Evolutionary conservation across 2,329 filamentous ascomycete genomes (phyloP).

Genomic region (Neocucurbitaria cava): DNA sequence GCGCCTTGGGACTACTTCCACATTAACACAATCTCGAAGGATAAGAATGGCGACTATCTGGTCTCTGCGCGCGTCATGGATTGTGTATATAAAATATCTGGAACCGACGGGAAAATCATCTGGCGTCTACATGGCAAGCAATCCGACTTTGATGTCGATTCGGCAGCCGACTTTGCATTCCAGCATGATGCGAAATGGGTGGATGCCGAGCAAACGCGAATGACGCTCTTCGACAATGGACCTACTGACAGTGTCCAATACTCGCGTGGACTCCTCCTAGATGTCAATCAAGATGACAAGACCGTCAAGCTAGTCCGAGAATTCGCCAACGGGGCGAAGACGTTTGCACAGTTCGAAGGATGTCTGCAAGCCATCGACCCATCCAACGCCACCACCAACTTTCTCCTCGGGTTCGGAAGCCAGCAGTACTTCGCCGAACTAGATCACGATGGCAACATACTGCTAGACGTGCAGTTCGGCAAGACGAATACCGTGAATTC

Average conservation of each 20-base stretch:
- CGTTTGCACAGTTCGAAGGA: conserved; percentile 49
- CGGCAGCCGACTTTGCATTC: conserved; percentile 18
- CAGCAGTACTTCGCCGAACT: conserved; percentile 59
- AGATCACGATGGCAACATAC: conserved; percentile 44
- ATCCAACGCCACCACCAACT: conserved; percentile 47
- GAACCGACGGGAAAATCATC: conserved; percentile 28
- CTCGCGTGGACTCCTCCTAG: conserved; percentile 48
- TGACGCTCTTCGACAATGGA: conserved; percentile 53
- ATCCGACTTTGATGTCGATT: conserved; percentile 22
- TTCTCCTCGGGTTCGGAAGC: conserved; percentile 57
- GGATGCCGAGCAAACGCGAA: conserved; percentile 19
- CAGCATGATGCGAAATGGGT: conserved; percentile 32
- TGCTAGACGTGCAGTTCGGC: conserved; percentile 54
- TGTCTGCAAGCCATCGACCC: conserved; percentile 48
- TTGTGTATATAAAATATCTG: conserved; percentile 24
- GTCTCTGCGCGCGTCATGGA: conserved; percentile 28
- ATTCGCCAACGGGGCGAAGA: conserved; percentile 50
- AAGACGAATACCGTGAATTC: conserved; percentile 39
- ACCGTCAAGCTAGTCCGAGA: conserved; percentile 53
- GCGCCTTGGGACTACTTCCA: conserved; percentile 52
- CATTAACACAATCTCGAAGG: conserved; percentile 44
- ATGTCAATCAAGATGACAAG: conserved; percentile 49
- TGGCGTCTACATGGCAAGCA: conserved; percentile 35
- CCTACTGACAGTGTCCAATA: conserved; percentile 20
- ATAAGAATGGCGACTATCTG: conserved; percentile 29